phyloP scores from a whole-genome alignment of 1,284 basidiomycete genomes.

The Rhizopogon parksii region DNA sequence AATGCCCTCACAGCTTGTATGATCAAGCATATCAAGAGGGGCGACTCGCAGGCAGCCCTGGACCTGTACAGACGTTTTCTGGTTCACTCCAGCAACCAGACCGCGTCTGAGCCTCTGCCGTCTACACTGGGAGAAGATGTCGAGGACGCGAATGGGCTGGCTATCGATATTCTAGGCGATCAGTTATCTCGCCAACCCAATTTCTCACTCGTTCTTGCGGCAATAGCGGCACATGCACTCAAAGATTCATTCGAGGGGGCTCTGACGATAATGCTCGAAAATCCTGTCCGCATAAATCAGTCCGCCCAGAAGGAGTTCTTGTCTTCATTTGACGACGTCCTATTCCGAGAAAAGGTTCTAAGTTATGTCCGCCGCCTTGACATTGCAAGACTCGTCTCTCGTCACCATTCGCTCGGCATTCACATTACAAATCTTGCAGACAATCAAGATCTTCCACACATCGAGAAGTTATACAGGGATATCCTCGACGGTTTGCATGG shows the following conservation, averaged over 20 bases:
- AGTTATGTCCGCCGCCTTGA: constrained; percentile 42
- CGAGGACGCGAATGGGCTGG: constrained; percentile 15
- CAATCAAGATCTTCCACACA: constrained; percentile 21
- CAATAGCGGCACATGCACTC: constrained; percentile 53
- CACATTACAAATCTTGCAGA: constrained; percentile 42
- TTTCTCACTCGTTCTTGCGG: constrained; percentile 41
- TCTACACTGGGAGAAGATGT: constrained; percentile 15
- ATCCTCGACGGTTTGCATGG: constrained; percentile 46
- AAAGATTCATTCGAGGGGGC: constrained; percentile 47
- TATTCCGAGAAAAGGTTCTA: constrained; percentile 33
- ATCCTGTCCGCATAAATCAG: constrained; percentile 31
- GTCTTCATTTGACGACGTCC: constrained; percentile 28
- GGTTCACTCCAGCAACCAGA: constrained; percentile 14
- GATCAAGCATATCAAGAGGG: constrained; percentile 36
- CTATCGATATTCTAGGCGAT: constrained; percentile 16
- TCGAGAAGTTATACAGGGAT: constrained; percentile 42
- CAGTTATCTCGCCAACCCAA: constrained; percentile 23
- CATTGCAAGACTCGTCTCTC: constrained; percentile 43
- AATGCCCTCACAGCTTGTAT: constrained; percentile 46
- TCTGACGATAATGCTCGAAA: constrained; percentile 35
- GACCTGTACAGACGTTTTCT: constrained; percentile 41
- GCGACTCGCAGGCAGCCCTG: constrained; percentile 38
- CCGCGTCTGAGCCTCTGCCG: constrained; percentile 7
- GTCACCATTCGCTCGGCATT: constrained; percentile 41
- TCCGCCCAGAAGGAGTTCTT: constrained; percentile 33